A percentile compares a stretch with the other conserved stretches of the same genome.
Evolutionary conservation across 2,329 filamentous ascomycete genomes (phyloP).

Genomic region (Neofusicoccum sp.): DNA sequence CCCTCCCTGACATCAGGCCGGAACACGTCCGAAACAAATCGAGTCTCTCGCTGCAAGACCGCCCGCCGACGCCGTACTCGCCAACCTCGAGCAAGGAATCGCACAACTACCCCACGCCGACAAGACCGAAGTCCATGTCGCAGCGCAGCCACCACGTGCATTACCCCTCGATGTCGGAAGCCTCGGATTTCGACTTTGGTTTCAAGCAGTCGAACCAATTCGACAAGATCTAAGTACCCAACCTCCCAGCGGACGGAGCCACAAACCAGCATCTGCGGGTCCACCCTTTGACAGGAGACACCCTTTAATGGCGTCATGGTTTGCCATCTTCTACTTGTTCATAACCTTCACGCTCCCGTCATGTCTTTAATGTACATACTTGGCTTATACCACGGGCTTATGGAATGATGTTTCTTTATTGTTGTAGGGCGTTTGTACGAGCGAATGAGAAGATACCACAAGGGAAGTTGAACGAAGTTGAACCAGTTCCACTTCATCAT

Average conservation of each 20-base stretch:
- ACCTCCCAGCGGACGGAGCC: neutral
- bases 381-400: slow-evolving; percentile 16
- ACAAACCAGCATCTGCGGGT: neutral
- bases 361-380: slow-evolving; percentile 22
- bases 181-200: slow-evolving; percentile 39
- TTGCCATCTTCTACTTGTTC: neutral
- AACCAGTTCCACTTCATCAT: neutral
- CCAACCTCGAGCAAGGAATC: slow-evolving; percentile 33
- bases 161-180: slow-evolving; percentile 41
- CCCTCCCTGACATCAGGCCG: neutral
- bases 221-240: slow-evolving; percentile 15
- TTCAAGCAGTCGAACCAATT: slow-evolving; percentile 15
- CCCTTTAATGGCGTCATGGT: slow-evolving; percentile 1
- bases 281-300: slow-evolving; percentile 11
- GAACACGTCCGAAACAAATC: slow-evolving; percentile 21
- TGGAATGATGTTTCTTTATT: neutral
- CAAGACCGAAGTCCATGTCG: slow-evolving; percentile 11
- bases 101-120: neutral
- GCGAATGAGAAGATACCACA: slow-evolving; percentile 20
- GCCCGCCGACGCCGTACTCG: slow-evolving; percentile 43
- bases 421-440: slow-evolving; percentile 18
- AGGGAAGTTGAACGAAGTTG: slow-evolving; percentile 4
- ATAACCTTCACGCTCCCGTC: slow-evolving; percentile 1
- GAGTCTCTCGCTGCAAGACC: slow-evolving; percentile 36
- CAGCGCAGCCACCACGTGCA: slow-evolving; percentile 30